phyloP scores from a whole-genome alignment of 352 stramenopile species.

The Lagenidium sp. region DNA sequence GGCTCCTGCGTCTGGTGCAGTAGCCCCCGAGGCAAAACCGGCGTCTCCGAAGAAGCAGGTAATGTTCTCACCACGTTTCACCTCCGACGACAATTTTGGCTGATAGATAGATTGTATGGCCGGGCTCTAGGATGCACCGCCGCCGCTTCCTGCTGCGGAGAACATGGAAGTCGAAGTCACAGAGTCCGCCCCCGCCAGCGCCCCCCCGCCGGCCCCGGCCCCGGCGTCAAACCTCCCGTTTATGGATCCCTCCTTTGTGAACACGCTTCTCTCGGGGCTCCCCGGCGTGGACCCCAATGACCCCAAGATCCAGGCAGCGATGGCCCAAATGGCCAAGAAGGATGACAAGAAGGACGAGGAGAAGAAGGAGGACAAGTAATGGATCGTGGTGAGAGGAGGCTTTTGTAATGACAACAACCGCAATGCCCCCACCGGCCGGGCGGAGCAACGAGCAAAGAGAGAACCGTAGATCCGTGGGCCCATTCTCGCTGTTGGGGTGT shows the following conservation, averaged over 20 bases:
- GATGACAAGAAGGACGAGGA: constrained; percentile 77
- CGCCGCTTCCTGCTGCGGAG: constrained; percentile 10
- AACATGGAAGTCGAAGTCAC: constrained; percentile 30
- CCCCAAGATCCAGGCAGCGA: constrained; percentile 87
- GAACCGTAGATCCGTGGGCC: neutral
- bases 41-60: constrained; percentile 15
- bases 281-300: constrained; percentile 90
- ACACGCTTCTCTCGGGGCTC: constrained; percentile 81
- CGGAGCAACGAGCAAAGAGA: neutral
- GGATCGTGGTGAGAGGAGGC: too few species aligned
- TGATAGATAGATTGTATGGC: too few species aligned
- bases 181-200: constrained; percentile 13
- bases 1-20: constrained; percentile 9
- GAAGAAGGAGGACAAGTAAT: constrained; percentile 82
- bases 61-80: too few species aligned
- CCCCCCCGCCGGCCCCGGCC: constrained; percentile 54
- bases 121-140: constrained; percentile 3
- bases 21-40: constrained; percentile 4
- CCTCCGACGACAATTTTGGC: too few species aligned
- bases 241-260: constrained; percentile 87
- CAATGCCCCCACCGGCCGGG: too few species aligned
- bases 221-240: constrained; percentile 81
- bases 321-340: constrained; percentile 82
- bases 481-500: too few species aligned
- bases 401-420: too few species aligned